Evolutionary conservation across 2,329 filamentous ascomycete genomes (phyloP), one percentile per base, ranked within the genome.

Genomic region (Cytospora leucostoma): DNA sequence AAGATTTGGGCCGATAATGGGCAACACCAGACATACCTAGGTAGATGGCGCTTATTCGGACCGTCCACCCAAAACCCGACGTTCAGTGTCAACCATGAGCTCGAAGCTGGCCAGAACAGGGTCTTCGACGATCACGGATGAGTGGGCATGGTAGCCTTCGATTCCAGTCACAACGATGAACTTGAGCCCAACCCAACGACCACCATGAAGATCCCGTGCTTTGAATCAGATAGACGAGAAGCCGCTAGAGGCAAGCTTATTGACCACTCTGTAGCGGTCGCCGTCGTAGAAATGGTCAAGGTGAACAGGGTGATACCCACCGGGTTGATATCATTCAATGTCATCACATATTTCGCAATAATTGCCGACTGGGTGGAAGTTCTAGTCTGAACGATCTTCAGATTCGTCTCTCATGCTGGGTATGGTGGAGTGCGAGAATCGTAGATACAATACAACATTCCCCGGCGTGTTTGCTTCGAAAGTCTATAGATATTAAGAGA

Each of bases 1-100:
- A 47, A 56, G 37, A 21, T 56, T 56, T 47, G 54, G 35, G 7
- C 54, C 54, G 21, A 47, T 40, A n/a, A 56, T 34, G 38, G 54
- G 38, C 38, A 56, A 40, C 27, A 56, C 54, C 32, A 54, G 27
- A 21, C 49, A 59, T 17, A n/a, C n/a, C n/a, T n/a, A n/a, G n/a
- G n/a, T n/a, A 59, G 44, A 15, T 59, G 57, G 27, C 35, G 49
- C n/a, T 44, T 44, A 27, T 53, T 59, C n/a, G 57, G 54, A 27
- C 54, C 54, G 37, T 56, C 37, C 0, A 56, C 54, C 37, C 54
- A 56, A 38, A 40, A 56, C 2, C 2, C 40, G 37, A 6, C 19
- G 37, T 27, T 56, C 54, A n/a, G 54, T 35, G 2, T 11, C 33
- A 35, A 47, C 54, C 2, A 34, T 15, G 8, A 56, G 19, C 10